Base-by-base conservation (phyloP, 1,284 basidiomycete genomes). In the Ustilago sp. region DNA sequence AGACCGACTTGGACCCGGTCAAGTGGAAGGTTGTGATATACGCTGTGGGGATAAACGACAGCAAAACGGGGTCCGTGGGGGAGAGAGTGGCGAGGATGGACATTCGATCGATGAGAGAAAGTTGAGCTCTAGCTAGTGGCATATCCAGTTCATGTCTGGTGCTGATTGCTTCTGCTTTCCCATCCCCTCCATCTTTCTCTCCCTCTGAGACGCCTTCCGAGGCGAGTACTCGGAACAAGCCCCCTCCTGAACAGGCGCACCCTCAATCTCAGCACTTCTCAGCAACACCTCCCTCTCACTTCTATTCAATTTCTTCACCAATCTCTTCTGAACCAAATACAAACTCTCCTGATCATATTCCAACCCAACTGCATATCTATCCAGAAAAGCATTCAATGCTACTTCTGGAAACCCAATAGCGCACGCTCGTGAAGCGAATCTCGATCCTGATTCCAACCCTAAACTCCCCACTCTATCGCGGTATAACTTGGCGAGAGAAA, bases 91-190 rank as follows among this genome's bases (percentile, higher is more conserved):
- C 52, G 34, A 66, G 38, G 19, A 74, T 28, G 2, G 62, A 28
- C 76, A 78, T 78, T 0, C 76, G 61, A 31, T 78, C 76, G 28
- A 78, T 68, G 53, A 78, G 60, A 15, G 47, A 39, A 0, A 78
- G 34, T 28, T 63, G 58, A 3, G 76, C 76, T 11, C 68, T 39
- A 8, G 67, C 70, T 3, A 77, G 51, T n/a, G 61, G 65, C 58
- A 67, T 65, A 38, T 73, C 74, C n/a, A 70, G 35, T 39, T 77
- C 61, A 32, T 74, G 57, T 13, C 50, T 51, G 2, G 32, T 7
- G 23, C 48, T 11, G n/a, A 68, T 66, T 23, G 53, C 71, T 47
- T 71, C 62, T 12, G 70, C 68, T 12, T 74, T 70, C 0, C 54
- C 67, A 7, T 38, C 69, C 23, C 43, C 67, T 13, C 32, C 57